These are phyloP conservation scores for Leccinum aurantiacum DNA, from an alignment of 768 basidiomycete species.

Conservation along the genomic window DNA sequence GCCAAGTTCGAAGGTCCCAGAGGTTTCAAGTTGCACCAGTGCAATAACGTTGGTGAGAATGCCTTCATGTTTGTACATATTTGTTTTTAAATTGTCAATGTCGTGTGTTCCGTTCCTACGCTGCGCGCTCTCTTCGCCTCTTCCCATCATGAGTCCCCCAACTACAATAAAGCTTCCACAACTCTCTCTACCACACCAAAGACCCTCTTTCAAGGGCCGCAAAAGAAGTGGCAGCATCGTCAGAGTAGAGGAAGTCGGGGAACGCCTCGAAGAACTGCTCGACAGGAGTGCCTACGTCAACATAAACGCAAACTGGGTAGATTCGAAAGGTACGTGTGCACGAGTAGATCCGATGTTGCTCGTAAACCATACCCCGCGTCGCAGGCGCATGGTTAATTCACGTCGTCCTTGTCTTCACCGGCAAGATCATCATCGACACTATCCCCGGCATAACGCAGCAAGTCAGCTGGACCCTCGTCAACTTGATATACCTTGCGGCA, in stretches of 20 bases:
- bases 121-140: not conserved
- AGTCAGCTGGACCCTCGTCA: slow-evolving; percentile 93
- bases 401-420: slow-evolving; percentile 84
- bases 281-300: slow-evolving; percentile 82
- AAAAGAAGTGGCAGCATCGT: slow-evolving; percentile 73
- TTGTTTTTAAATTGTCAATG: slow-evolving; percentile 4
- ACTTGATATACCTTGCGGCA: slow-evolving; percentile 87
- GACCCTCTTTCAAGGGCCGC: slow-evolving; percentile 41
- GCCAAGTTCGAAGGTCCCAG: slow-evolving; percentile 57
- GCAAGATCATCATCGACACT: slow-evolving; percentile 91
- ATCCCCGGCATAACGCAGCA: slow-evolving; percentile 93
- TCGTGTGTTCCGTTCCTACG: not conserved
- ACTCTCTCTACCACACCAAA: slow-evolving; percentile 34
- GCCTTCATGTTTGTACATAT: slow-evolving; percentile 15
- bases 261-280: slow-evolving; percentile 68
- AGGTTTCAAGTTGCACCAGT: slow-evolving; percentile 67
- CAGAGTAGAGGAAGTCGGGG: slow-evolving; percentile 82
- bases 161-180: slow-evolving; percentile 57
- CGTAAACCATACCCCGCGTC: slow-evolving; percentile 2
- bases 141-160: slow-evolving; percentile 46
- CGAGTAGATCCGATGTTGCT: slow-evolving; percentile 4
- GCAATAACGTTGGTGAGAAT: slow-evolving; percentile 43
- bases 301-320: slow-evolving; percentile 92
- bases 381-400: slow-evolving; percentile 98
- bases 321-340: slow-evolving; percentile 68